phyloP scores from a whole-genome alignment of 441 rosid genomes.

The Brassica balearica region DNA sequence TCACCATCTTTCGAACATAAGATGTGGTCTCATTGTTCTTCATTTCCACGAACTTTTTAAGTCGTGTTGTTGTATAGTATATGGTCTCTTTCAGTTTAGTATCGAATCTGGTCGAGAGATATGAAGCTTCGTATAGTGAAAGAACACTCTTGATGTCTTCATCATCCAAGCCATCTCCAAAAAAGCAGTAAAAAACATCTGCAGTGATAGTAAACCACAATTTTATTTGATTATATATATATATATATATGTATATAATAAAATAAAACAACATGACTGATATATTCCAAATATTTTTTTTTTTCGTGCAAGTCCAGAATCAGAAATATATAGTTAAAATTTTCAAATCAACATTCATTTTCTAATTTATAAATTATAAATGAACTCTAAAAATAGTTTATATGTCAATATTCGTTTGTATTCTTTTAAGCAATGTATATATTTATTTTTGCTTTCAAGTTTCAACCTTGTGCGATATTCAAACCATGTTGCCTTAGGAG shows the following conservation, averaged over 20 bases:
- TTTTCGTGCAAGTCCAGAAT: not conserved
- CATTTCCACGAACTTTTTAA: conserved; percentile 22
- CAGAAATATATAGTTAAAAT: not conserved
- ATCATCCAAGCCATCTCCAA: conserved; percentile 19
- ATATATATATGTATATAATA: not conserved
- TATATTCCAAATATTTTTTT: not conserved
- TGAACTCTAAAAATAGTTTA: not conserved
- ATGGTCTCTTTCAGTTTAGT: conserved; percentile 36
- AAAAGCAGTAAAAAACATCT: conserved; percentile 32
- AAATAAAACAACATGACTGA: not conserved
- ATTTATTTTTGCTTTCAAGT: conserved; percentile 19
- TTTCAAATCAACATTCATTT: conserved; percentile 1
- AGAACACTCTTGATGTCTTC: conserved; percentile 43
- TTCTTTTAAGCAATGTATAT: not conserved
- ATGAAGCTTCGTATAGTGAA: conserved; percentile 55
- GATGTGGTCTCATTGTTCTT: conserved; percentile 20
- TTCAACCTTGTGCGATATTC: conserved; percentile 39
- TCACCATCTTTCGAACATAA: conserved; percentile 31
- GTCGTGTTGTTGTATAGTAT: conserved; percentile 31
- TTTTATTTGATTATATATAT: not conserved
- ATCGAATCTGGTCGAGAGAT: conserved; percentile 37
- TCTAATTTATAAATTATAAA: not conserved
- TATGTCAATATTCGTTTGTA: not conserved
- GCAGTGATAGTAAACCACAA: conserved; percentile 3
- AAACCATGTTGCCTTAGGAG: conserved; percentile 48